Conservation (phyloP, 768 basidiomycete genomes). For the Serendipita sp. region DNA sequence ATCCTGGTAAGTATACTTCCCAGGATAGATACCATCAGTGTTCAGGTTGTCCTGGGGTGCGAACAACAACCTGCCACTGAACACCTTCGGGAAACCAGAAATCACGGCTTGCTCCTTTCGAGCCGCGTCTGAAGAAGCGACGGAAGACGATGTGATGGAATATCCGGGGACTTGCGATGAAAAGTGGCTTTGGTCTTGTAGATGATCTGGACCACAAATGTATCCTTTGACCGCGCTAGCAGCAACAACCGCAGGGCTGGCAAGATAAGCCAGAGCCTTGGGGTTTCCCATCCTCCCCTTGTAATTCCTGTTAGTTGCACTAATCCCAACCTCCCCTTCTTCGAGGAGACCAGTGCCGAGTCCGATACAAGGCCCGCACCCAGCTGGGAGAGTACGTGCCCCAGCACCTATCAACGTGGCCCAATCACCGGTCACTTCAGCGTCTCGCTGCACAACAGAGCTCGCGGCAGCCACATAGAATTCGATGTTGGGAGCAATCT, state of each 20-base stretch:
- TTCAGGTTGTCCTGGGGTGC: slow-evolving; percentile 94
- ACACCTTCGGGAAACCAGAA: slow-evolving; percentile 65
- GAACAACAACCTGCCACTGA: slow-evolving; percentile 78
- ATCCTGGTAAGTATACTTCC: slow-evolving; percentile 98
- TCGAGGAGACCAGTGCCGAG: slow-evolving; percentile 83
- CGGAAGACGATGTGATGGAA: slow-evolving; percentile 15
- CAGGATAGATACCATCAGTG: slow-evolving; percentile 97
- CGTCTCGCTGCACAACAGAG: slow-evolving; percentile 79
- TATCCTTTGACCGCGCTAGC: slow-evolving; percentile 87
- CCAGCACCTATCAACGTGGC: slow-evolving; percentile 70
- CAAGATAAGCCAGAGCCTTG: slow-evolving; percentile 87
- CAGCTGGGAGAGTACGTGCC: slow-evolving; percentile 83
- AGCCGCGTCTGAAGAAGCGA: slow-evolving; percentile 16
- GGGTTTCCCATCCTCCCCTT: slow-evolving; percentile 98
- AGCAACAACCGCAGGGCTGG: slow-evolving; percentile 92
- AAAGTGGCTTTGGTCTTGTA: slow-evolving; percentile 27
- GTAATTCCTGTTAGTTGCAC: slow-evolving; percentile 97
- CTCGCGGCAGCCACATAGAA: slow-evolving; percentile 97
- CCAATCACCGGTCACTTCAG: slow-evolving; percentile 80
- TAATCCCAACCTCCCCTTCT: slow-evolving; percentile 91
- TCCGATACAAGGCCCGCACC: slow-evolving; percentile 97
- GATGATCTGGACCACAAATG: slow-evolving; percentile 61
- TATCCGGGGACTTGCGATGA: slow-evolving; percentile 18
- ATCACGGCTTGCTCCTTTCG: slow-evolving; percentile 39
- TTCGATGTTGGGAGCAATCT: slow-evolving; percentile 75